A percentile compares a stretch with the other conserved stretches of the same genome.
Evolutionary conservation across 345 rosid species (phyloP).

Genomic region (Melaleuca quinquenervia): DNA sequence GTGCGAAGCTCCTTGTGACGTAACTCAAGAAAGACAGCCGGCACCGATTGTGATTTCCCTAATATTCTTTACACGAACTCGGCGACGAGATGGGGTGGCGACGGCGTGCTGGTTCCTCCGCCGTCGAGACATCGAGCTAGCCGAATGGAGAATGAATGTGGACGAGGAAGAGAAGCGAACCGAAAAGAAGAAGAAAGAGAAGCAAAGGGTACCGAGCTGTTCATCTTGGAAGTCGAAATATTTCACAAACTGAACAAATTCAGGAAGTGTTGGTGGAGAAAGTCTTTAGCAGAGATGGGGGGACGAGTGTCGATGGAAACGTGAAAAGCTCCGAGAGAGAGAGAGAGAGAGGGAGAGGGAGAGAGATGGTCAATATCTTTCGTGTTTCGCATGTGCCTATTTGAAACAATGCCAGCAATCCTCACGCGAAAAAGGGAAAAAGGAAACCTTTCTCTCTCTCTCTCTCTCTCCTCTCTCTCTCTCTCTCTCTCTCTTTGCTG

Average conservation of each 20-base stretch:
- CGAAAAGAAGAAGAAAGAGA: too few relatives aligned
- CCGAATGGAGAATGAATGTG: background rate
- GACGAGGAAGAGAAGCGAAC: background rate
- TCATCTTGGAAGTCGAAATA: background rate
- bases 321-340: background rate
- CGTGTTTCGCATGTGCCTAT: background rate
- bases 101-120: background rate
- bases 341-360: too few relatives aligned
- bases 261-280: too few relatives aligned
- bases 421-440: background rate
- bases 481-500: background rate
- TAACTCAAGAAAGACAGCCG: background rate
- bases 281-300: too few relatives aligned
- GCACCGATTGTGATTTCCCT: too few relatives aligned
- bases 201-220: background rate
- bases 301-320: background rate
- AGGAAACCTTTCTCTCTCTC: background rate
- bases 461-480: background rate
- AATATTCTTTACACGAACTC: background rate
- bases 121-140: background rate
- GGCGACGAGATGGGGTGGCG: background rate
- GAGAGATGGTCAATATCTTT: background rate
- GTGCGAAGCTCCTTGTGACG: background rate
- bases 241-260: background rate
- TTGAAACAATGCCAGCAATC: background rate